phyloP scores from a whole-genome alignment of 1,284 basidiomycete genomes.

The Trichosporon coremiiforme region DNA sequence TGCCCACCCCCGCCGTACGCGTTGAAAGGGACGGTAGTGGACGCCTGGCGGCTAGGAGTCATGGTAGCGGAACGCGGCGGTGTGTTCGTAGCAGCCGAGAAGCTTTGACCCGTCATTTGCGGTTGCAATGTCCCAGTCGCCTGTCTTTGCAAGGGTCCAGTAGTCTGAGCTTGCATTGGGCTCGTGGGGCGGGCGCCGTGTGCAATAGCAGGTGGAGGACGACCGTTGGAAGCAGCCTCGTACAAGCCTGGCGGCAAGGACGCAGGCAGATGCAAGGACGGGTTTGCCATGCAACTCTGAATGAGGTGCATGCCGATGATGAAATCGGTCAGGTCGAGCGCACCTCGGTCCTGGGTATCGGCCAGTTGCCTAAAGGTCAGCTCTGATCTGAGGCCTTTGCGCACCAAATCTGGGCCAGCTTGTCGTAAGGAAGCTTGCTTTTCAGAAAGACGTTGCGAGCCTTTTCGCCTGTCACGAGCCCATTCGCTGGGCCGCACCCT shows the following conservation, averaged over 20 bases:
- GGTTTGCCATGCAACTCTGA: constrained; percentile 83
- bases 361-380: constrained; percentile 74
- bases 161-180: constrained; percentile 23
- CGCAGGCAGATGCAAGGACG: constrained; percentile 72
- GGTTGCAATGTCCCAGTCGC: constrained; percentile 61
- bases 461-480: constrained; percentile 80
- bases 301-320: constrained; percentile 93
- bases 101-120: constrained; percentile 59
- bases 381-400: constrained; percentile 35
- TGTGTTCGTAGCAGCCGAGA: constrained; percentile 22
- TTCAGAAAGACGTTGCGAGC: constrained; percentile 91
- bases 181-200: constrained; percentile 36
- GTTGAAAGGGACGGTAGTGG: constrained; percentile 5
- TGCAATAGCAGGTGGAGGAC: constrained; percentile 47
- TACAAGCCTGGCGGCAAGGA: constrained; percentile 86
- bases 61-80: constrained; percentile 31
- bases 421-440: constrained; percentile 85
- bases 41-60: constrained; percentile 48
- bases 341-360: constrained; percentile 89
- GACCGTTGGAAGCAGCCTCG: constrained; percentile 71
- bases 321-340: constrained; percentile 89
- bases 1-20: constrained; percentile 3
- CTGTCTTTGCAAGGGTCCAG: constrained; percentile 38
- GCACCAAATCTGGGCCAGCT: constrained; percentile 91
- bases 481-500: constrained; percentile 70